Evolutionary conservation across 768 basidiomycete genomes (phyloP).

Genomic region (Cystobasidium ongulense): DNA sequence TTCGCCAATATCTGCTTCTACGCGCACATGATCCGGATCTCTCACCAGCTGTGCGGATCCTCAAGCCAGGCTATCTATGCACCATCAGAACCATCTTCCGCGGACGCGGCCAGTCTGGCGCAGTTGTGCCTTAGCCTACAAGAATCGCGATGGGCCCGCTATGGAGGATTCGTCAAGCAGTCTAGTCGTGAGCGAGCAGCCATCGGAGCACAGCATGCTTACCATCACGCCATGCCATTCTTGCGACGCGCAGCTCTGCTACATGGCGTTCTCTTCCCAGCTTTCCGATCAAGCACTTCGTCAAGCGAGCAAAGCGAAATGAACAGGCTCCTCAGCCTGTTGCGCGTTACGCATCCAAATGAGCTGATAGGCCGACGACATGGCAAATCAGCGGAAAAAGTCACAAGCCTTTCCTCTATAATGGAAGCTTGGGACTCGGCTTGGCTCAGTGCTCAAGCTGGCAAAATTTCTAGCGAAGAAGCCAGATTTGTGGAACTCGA

Average conservation of each 20-base stretch:
- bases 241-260: constrained; percentile 78
- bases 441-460: neutral
- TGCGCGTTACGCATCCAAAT: constrained; percentile 47
- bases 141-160: constrained; percentile 30
- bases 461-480: neutral
- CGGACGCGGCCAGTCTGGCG: neutral
- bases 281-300: constrained; percentile 47
- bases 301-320: constrained; percentile 61
- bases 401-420: constrained; percentile 59
- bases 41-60: constrained; percentile 78
- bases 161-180: neutral
- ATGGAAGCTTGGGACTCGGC: neutral
- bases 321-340: constrained; percentile 60
- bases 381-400: constrained; percentile 58
- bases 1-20: constrained; percentile 85
- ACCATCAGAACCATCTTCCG: neutral
- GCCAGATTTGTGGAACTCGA: constrained; percentile 51
- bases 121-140: constrained; percentile 17
- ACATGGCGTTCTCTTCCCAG: constrained; percentile 63
- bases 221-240: constrained; percentile 83
- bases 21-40: constrained; percentile 73
- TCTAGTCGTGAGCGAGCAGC: neutral
- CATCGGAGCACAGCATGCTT: constrained; percentile 59
- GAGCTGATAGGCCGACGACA: constrained; percentile 8
- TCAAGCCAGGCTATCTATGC: constrained; percentile 42